These are phyloP conservation scores for Fusarium sarcochroum DNA, from an alignment of 2,329 filamentous ascomycete species.

Conservation along the genomic window DNA sequence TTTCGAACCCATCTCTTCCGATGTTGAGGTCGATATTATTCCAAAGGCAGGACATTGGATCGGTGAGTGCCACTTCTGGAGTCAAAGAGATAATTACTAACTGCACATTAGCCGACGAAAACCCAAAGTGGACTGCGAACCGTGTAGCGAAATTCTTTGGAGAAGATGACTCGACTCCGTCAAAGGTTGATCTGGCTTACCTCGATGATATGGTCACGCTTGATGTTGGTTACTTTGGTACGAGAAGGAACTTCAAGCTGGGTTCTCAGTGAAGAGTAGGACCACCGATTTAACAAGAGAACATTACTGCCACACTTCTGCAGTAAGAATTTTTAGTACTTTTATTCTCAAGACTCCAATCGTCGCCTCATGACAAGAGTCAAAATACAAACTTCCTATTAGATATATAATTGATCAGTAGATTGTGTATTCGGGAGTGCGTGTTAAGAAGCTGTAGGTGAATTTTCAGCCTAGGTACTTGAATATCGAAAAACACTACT, in stretches of 20 bases:
- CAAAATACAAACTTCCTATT: too few relatives aligned
- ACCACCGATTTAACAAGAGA: too few relatives aligned
- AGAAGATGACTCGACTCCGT: slow-evolving; percentile 5
- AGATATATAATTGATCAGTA: too few relatives aligned
- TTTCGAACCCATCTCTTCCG: slow-evolving; percentile 20
- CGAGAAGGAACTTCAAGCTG: not conserved
- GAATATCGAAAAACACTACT: too few relatives aligned
- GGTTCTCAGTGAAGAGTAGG: not conserved
- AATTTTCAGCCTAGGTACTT: too few relatives aligned
- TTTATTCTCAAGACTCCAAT: too few relatives aligned
- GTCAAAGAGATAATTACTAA: not conserved
- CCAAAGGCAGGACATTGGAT: slow-evolving; percentile 50
- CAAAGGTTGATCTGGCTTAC: slow-evolving; percentile 31
- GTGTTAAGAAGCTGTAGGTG: too few relatives aligned
- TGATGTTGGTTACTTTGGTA: slow-evolving; percentile 35
- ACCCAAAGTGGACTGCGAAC: slow-evolving; percentile 40
- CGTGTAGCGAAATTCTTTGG: slow-evolving; percentile 40
- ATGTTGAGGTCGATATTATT: slow-evolving; percentile 40
- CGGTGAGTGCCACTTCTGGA: slow-evolving; percentile 12
- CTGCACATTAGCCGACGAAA: slow-evolving; percentile 39
- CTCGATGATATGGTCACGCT: slow-evolving; percentile 40
- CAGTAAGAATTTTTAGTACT: too few relatives aligned
- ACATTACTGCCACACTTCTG: too few relatives aligned
- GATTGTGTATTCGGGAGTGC: too few relatives aligned
- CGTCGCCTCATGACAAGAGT: too few relatives aligned